Conservation (phyloP, 2,329 filamentous ascomycete genomes). For the Plenodomus lindquistii region DNA sequence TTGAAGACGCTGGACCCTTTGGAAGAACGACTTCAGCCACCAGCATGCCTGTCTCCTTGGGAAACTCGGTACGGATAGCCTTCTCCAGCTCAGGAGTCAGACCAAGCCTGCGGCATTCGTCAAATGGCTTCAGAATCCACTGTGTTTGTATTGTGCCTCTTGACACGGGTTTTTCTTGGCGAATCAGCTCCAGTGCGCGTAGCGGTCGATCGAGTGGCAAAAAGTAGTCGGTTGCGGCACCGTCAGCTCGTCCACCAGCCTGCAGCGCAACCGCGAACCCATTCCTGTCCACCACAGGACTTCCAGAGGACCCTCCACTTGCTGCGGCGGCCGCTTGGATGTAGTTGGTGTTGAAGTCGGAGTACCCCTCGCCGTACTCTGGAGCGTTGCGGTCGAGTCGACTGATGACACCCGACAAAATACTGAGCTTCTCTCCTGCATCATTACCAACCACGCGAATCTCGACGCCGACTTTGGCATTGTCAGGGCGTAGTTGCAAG, state of each 20-base stretch:
- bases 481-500: constrained; percentile 79
- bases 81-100: constrained; percentile 85
- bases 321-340: constrained; percentile 97
- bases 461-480: constrained; percentile 86
- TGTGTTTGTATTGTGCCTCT: constrained; percentile 97
- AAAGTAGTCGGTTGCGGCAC: constrained; percentile 97
- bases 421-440: constrained; percentile 97
- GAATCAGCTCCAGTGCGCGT: constrained; percentile 84
- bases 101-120: constrained; percentile 90
- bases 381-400: constrained; percentile 94
- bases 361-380: constrained; percentile 93
- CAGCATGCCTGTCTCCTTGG: constrained; percentile 94
- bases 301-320: constrained; percentile 96
- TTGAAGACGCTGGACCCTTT: constrained; percentile 81
- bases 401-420: constrained; percentile 95
- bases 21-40: constrained; percentile 95
- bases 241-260: constrained; percentile 90
- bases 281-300: constrained; percentile 94
- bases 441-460: constrained; percentile 98
- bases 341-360: constrained; percentile 95
- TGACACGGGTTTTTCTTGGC: constrained; percentile 73
- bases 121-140: constrained; percentile 95
- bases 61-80: constrained; percentile 78
- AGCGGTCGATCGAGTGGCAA: constrained; percentile 88
- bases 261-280: constrained; percentile 90